Evolutionary conservation across 805 yeast species (phyloP).

Genomic region (Saccharomycopsis oosterbeekiorum): DNA sequence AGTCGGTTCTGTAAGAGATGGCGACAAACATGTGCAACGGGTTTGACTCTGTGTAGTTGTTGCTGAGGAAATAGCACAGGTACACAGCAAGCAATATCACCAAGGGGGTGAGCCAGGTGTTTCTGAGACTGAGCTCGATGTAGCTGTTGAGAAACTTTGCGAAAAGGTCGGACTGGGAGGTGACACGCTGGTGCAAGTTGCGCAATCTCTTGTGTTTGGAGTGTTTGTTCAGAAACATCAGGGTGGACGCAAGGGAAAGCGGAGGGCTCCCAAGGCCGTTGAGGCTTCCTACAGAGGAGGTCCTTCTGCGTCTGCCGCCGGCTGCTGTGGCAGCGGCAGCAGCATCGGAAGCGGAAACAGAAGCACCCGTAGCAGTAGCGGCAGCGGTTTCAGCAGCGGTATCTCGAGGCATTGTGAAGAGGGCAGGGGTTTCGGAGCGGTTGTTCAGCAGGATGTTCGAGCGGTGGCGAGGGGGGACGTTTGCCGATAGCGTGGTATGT

Average conservation of each 20-base stretch:
- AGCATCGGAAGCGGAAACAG: too few species aligned
- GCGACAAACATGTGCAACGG: slow-evolving; percentile 53
- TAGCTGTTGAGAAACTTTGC: slow-evolving; percentile 13
- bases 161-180: slow-evolving; percentile 9
- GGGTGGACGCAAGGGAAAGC: slow-evolving; percentile 4
- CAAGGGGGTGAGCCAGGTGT: slow-evolving; percentile 67
- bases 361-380: not conserved
- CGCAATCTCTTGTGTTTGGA: slow-evolving; percentile 11
- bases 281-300: slow-evolving; percentile 15
- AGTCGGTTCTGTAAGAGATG: slow-evolving; percentile 54
- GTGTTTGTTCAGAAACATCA: slow-evolving; percentile 1
- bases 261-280: slow-evolving; percentile 10
- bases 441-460: too few species aligned
- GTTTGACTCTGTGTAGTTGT: slow-evolving; percentile 49
- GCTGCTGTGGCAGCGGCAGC: not conserved
- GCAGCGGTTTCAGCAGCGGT: not conserved
- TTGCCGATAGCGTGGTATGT: too few species aligned
- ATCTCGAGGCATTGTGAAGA: not conserved
- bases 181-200: slow-evolving; percentile 7
- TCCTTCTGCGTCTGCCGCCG: slow-evolving; percentile 1
- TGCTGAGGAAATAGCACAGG: slow-evolving; percentile 41
- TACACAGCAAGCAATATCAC: slow-evolving; percentile 35
- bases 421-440: not conserved
- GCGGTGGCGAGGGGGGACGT: too few species aligned
- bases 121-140: slow-evolving; percentile 26